Evolutionary conservation across 192 early-diverging fungal species (phyloP).

Genomic region (Entomortierella parvispora): DNA sequence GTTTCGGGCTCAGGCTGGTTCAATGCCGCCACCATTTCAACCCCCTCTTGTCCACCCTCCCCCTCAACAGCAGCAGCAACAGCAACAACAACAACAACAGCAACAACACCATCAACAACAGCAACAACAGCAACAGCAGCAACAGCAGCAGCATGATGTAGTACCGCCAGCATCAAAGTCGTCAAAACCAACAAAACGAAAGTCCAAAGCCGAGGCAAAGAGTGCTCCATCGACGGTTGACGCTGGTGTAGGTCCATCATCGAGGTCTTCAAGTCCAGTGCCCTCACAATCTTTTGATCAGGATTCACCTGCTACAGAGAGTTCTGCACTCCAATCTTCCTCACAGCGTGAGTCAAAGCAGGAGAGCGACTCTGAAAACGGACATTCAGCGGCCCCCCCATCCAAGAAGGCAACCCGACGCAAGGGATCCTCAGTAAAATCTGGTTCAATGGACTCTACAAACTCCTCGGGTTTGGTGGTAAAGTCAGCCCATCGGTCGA

Average conservation of each 20-base stretch:
- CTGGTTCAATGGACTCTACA: slow-evolving; percentile 12
- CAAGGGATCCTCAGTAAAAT: slow-evolving; percentile 18
- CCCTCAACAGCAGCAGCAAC: no score
- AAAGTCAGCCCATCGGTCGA: slow-evolving; percentile 16
- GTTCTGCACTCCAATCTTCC: not conserved
- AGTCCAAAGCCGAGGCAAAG: slow-evolving; percentile 16
- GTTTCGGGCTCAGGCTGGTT: slow-evolving; percentile 1
- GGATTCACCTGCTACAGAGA: not conserved
- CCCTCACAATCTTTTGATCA: not conserved
- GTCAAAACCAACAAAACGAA: slow-evolving; percentile 19
- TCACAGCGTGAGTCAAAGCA: slow-evolving; percentile 11
- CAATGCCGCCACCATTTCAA: slow-evolving; percentile 12
- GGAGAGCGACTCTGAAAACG: slow-evolving; percentile 17
- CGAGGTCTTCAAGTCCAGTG: slow-evolving; percentile 21
- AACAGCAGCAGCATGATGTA: not conserved
- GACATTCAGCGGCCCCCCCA: not conserved
- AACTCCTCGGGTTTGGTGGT: slow-evolving; percentile 17
- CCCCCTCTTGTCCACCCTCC: slow-evolving; percentile 7
- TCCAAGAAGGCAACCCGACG: slow-evolving; percentile 20
- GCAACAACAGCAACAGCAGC: slow-evolving; percentile 2
- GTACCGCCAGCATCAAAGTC: not conserved
- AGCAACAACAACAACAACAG: slow-evolving; percentile 10
- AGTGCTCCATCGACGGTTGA: slow-evolving; percentile 2
- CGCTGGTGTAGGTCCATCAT: slow-evolving; percentile 1
- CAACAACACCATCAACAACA: slow-evolving; percentile 13